phyloP scores from a whole-genome alignment of 768 basidiomycete species.

The Kwoniella dendrophila region DNA sequence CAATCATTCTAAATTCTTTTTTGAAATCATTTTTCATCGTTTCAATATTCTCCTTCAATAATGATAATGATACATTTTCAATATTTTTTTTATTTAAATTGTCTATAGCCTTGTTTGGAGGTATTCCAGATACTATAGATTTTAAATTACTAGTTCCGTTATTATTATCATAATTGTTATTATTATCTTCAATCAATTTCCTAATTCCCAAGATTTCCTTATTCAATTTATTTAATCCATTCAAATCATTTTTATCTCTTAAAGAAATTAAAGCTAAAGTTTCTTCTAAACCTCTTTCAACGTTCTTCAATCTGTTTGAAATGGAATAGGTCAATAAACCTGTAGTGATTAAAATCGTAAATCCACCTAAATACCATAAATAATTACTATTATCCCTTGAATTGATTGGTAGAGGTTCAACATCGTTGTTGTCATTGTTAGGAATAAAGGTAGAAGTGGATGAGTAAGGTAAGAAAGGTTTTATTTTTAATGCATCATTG shows the following conservation, averaged over 20 bases:
- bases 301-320: conserved; percentile 4
- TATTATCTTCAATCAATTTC: not conserved
- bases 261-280: conserved; percentile 9
- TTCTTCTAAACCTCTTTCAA: conserved; percentile 14
- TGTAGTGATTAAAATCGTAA: not conserved
- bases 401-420: not conserved
- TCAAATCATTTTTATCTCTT: not conserved
- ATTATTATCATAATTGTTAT: not conserved
- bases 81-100: not conserved
- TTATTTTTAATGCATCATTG: conserved; percentile 22
- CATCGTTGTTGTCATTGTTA: not conserved
- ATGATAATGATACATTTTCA: too few species aligned
- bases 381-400: too few species aligned
- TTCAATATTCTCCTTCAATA: not conserved
- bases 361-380: not conserved
- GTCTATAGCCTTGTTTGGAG: not conserved
- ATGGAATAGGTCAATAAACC: not conserved
- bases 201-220: conserved; percentile 4
- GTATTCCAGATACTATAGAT: too few species aligned
- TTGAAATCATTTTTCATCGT: not conserved
- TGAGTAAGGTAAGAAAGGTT: conserved; percentile 14
- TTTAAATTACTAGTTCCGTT: not conserved
- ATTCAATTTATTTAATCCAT: not conserved
- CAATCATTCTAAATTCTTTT: conserved; percentile 9
- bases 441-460: not conserved